phyloP scores from a whole-genome alignment of 768 basidiomycete species.

The Tricholoma hemisulphureum region DNA sequence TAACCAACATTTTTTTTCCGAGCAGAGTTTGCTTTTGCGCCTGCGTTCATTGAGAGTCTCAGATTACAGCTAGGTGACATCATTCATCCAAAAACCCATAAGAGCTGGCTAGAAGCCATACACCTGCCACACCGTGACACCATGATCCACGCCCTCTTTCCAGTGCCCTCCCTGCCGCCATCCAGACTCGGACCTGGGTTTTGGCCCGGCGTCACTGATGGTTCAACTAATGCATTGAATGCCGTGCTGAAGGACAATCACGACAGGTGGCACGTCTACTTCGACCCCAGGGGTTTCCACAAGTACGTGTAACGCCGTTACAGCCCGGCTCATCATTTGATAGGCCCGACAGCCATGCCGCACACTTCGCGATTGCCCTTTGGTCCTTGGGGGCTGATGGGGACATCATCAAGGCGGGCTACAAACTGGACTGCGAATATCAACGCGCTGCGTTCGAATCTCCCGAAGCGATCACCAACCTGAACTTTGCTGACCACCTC shows the following conservation, averaged over 20 bases:
- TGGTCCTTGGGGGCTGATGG: conserved; percentile 27
- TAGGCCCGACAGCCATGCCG: conserved; percentile 26
- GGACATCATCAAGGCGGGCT: conserved; percentile 35
- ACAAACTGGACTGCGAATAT: conserved; percentile 29
- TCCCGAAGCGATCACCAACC: conserved; percentile 39
- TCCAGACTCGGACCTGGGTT: conserved; percentile 25
- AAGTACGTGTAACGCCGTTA: too few relatives aligned
- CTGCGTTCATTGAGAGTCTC: too few relatives aligned
- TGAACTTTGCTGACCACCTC: conserved; percentile 52
- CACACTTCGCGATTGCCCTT: conserved; percentile 24
- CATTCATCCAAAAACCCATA: too few relatives aligned
- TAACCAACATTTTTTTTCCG: too few relatives aligned
- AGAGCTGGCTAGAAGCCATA: too few relatives aligned
- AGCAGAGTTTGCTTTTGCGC: too few relatives aligned
- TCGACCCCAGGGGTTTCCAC: conserved; percentile 46
- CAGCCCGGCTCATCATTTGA: too few relatives aligned
- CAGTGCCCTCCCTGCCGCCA: conserved; percentile 24
- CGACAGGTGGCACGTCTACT: conserved; percentile 40
- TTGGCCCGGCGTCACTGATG: conserved; percentile 34
- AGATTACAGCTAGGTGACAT: too few relatives aligned
- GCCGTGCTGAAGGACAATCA: conserved; percentile 48
- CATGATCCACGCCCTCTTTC: conserved; percentile 25
- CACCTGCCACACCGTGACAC: too few relatives aligned
- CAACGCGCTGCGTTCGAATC: conserved; percentile 37
- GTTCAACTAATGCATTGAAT: conserved; percentile 28